phyloP scores from a whole-genome alignment of 768 basidiomycete species.

The Leccinum longicurvipes region DNA sequence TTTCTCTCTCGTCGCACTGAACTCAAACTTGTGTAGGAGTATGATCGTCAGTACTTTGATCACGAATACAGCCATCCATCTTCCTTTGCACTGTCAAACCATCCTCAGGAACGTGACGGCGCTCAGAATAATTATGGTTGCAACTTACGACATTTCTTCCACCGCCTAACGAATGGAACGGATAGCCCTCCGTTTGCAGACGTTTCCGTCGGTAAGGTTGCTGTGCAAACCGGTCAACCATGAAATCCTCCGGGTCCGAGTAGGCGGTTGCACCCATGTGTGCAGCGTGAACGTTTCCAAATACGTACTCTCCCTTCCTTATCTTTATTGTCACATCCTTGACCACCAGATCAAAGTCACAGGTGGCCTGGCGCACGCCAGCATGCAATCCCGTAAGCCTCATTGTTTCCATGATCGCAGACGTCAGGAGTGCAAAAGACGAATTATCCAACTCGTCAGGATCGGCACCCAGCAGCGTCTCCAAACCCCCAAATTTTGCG shows the following conservation, averaged over 20 bases:
- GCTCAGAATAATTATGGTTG: not conserved
- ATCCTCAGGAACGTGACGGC: not conserved
- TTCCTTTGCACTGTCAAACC: conserved; percentile 18
- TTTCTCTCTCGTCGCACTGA: not conserved
- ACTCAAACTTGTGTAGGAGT: conserved; percentile 14
- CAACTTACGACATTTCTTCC: conserved; percentile 19
- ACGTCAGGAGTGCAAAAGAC: conserved; percentile 20
- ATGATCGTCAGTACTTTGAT: conserved; percentile 19
- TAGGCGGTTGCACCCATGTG: conserved; percentile 18
- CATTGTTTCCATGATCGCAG: conserved; percentile 27
- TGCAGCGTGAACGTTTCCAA: conserved; percentile 14
- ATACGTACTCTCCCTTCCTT: conserved; percentile 19
- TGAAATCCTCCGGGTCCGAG: conserved; percentile 11
- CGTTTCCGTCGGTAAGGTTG: conserved; percentile 11
- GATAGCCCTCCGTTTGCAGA: conserved; percentile 10
- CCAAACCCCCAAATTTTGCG: conserved; percentile 10
- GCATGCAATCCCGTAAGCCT: conserved; percentile 18
- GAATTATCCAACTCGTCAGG: conserved; percentile 16
- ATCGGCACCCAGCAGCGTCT: conserved; percentile 7
- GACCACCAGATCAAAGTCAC: conserved; percentile 17
- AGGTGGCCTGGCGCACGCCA: conserved; percentile 13
- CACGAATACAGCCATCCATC: conserved; percentile 24
- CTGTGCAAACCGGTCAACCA: conserved; percentile 20
- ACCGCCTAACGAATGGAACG: conserved; percentile 15
- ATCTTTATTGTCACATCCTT: conserved; percentile 10